Base-by-base conservation (phyloP, 352 stramenopile species). In the Globisporangium rhizosaccharum region DNA sequence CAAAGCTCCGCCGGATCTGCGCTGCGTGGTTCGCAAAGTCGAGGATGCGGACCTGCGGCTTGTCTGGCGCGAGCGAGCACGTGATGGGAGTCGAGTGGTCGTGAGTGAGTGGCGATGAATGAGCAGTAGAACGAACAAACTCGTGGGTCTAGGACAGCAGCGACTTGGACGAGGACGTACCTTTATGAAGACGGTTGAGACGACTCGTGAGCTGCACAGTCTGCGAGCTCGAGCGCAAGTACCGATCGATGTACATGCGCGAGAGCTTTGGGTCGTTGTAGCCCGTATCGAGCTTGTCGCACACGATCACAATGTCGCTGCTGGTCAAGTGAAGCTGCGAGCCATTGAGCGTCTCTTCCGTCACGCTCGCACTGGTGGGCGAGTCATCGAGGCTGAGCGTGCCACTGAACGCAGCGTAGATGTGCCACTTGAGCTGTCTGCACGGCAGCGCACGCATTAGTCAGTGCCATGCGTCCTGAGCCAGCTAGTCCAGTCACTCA, bases 181-280 rank as follows among this genome's bases (percentile, higher is more conserved):
- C 55, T 58, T 70, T 72, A 49, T 93, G 78, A 17, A 66, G 68
- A 48, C 85, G 80, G 67, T 94, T 94, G 11, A 94, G 59, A n/a
- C 85, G 79, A 77, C 80, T 90, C 1, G 91, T 67, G 36, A 94
- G 66, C 59, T 94, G 85, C n/a, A 94, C 85, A 0, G 76, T 88
- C 28, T 88, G 82, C 1, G 73, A 67, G 23, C 70, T 84, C 6
- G 78, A 78, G 7, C 75, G 76, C 39, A 94, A 65, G 41, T 85
- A 81, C 12, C 85, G 80, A 59, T 94, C 85, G n/a, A 94, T 81
- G 58, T 91, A 94, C 82, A 94, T 92, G 25, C 73, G 82, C 4
- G 76, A 65, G 15, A 94, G 69, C 37, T 80, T 48, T 0, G 85
- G 82, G 44, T 94, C 82, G 52, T 90, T 94, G 71, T 90, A 94